These are phyloP conservation scores for Coprinellus micaceus DNA, from an alignment of 768 basidiomycete species.

Conservation along the genomic window DNA sequence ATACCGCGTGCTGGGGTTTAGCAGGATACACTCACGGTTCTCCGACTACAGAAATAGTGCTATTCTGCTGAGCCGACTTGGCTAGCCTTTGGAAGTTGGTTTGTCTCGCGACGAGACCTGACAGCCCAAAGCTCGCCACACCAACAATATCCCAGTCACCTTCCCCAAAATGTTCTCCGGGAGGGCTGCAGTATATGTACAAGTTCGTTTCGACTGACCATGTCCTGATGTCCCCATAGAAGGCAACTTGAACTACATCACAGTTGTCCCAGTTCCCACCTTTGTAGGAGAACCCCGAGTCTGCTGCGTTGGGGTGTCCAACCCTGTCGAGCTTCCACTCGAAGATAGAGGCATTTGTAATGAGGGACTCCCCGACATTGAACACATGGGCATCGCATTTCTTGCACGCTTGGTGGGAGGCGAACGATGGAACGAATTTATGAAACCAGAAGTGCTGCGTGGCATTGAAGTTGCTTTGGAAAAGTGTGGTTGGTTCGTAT, in stretches of 20 bases:
- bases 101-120: slow-evolving; percentile 16
- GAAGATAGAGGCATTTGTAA: slow-evolving; percentile 19
- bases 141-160: neutral
- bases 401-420: slow-evolving; percentile 7
- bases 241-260: slow-evolving; percentile 16
- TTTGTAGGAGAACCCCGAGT: slow-evolving; percentile 15
- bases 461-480: slow-evolving; percentile 17
- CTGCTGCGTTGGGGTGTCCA: slow-evolving; percentile 14
- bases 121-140: slow-evolving; percentile 12
- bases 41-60: no score
- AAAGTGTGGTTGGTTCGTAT: slow-evolving; percentile 21
- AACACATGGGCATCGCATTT: slow-evolving; percentile 19
- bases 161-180: slow-evolving; percentile 4
- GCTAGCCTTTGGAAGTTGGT: slow-evolving; percentile 12
- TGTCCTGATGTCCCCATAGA: slow-evolving; percentile 16
- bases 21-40: no score
- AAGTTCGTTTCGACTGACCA: slow-evolving; percentile 17
- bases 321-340: slow-evolving; percentile 18
- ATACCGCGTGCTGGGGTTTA: neutral
- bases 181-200: slow-evolving; percentile 12
- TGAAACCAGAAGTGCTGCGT: slow-evolving; percentile 18
- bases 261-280: slow-evolving; percentile 20
- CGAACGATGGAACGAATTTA: slow-evolving; percentile 12
- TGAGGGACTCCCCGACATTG: slow-evolving; percentile 19
- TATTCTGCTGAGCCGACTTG: neutral